Percentiles rank a stretch among this genome's conserved stretches.
Conservation (phyloP, 176 grass and related monocot genomes). For the Cenchrus purpureus region DNA sequence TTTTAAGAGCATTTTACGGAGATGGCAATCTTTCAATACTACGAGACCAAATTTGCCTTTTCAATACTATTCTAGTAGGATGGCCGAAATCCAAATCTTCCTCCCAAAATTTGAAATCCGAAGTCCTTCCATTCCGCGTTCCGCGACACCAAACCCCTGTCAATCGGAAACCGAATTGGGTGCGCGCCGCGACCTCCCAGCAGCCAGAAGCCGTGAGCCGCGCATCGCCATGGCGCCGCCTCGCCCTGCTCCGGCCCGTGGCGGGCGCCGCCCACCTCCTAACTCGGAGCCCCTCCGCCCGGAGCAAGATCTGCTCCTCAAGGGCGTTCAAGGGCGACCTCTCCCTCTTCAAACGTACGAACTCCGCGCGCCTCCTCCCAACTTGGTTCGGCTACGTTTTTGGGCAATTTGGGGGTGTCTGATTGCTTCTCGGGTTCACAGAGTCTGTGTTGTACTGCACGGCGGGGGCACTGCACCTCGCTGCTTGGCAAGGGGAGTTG, state of each 20-base stretch:
- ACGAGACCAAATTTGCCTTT: no score
- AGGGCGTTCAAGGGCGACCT: background rate
- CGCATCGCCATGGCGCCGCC: background rate
- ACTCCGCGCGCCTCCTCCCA: background rate
- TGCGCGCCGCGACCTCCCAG: background rate
- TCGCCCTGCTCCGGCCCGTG: background rate
- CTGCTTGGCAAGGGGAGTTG: background rate
- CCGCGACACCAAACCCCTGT: background rate
- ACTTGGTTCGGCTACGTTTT: background rate
- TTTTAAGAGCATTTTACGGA: no score
- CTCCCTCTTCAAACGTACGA: constrained; percentile 23
- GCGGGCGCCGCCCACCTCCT: background rate
- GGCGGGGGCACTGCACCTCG: background rate
- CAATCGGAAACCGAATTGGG: no score
- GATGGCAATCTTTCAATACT: no score
- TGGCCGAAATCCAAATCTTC: no score
- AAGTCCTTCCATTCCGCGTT: background rate
- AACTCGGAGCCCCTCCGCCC: background rate
- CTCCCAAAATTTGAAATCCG: background rate
- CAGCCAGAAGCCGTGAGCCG: background rate
- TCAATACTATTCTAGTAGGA: no score
- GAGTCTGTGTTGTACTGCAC: no score
- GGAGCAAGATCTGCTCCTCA: constrained; percentile 26
- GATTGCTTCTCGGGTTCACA: background rate
- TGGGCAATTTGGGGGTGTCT: background rate